A percentile compares a stretch with the other conserved stretches of the same genome.
Evolutionary conservation across 495 filamentous ascomycete genomes (phyloP).

Genomic region (Amphirosellinia nigrospora): DNA sequence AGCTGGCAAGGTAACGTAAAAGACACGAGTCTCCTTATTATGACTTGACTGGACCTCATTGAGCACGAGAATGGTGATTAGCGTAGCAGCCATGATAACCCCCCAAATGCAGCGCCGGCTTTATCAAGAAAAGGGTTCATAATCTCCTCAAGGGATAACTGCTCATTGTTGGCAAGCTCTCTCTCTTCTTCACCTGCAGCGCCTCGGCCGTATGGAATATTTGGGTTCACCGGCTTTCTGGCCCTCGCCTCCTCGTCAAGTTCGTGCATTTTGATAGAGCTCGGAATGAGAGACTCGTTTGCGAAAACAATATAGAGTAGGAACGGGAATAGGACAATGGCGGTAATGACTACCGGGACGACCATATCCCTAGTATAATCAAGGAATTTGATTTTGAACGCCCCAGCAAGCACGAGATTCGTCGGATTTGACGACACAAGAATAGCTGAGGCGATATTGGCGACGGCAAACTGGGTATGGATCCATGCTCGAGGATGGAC

Average conservation of each 20-base stretch:
- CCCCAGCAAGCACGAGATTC: conserved; percentile 72
- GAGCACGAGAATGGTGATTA: conserved; percentile 62
- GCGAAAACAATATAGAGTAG: conserved; percentile 68
- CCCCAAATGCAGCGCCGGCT: conserved; percentile 63
- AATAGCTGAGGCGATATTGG: conserved; percentile 71
- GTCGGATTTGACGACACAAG: conserved; percentile 75
- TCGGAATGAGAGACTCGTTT: conserved; percentile 65
- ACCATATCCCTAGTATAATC: conserved; percentile 73
- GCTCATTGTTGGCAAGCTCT: conserved; percentile 48
- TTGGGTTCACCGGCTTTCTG: conserved; percentile 67
- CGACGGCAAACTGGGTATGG: conserved; percentile 68
- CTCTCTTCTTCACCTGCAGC: conserved; percentile 60
- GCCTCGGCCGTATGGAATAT: conserved; percentile 67
- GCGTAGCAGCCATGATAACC: conserved; percentile 65
- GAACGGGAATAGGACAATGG: conserved; percentile 67
- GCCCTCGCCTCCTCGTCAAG: conserved; percentile 59
- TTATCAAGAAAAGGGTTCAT: conserved; percentile 75
- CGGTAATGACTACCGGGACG: conserved; percentile 67
- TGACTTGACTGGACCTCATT: conserved; percentile 59
- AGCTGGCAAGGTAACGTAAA: conserved; percentile 66
- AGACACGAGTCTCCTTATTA: conserved; percentile 56
- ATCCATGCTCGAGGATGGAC: conserved; percentile 71
- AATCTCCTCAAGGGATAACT: conserved; percentile 68
- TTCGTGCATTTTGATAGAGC: conserved; percentile 68
- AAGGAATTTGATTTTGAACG: conserved; percentile 70